phyloP scores from a whole-genome alignment of 2,329 filamentous ascomycete genomes.

The Aureobasidium leucospermi region DNA sequence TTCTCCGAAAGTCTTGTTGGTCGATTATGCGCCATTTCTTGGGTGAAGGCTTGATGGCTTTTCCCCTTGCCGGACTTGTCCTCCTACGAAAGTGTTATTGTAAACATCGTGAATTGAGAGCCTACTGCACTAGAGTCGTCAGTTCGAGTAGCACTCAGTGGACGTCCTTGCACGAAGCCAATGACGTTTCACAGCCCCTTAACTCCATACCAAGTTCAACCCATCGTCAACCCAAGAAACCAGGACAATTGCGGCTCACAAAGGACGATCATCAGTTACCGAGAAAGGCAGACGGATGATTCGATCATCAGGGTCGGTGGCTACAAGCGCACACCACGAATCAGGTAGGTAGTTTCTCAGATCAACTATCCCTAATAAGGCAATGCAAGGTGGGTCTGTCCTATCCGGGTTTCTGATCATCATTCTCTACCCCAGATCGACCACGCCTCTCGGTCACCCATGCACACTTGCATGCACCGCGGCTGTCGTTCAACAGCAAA shows the following conservation, averaged over 20 bases:
- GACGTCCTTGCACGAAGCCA: neutral
- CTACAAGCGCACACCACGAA: neutral
- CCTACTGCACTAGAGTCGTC: neutral
- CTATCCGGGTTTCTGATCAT: neutral
- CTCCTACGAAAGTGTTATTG: neutral
- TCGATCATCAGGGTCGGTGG: neutral
- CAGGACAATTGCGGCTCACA: neutral
- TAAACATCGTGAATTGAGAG: neutral
- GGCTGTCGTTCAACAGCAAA: neutral
- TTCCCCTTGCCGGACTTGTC: neutral
- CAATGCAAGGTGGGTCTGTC: conserved; percentile 1
- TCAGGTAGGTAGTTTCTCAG: neutral
- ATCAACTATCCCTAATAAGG: neutral
- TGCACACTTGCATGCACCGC: neutral
- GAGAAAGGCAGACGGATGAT: neutral
- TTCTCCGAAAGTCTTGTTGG: conserved; percentile 2
- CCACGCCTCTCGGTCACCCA: neutral
- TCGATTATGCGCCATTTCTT: neutral
- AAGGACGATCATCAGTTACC: neutral
- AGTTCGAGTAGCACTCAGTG: neutral
- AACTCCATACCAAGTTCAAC: neutral
- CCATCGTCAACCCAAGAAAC: neutral
- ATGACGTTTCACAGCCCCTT: neutral
- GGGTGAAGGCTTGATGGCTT: neutral
- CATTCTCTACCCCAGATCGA: neutral